phyloP scores from a whole-genome alignment of 2,329 filamentous ascomycete genomes.

The Scorias spongiosa region DNA sequence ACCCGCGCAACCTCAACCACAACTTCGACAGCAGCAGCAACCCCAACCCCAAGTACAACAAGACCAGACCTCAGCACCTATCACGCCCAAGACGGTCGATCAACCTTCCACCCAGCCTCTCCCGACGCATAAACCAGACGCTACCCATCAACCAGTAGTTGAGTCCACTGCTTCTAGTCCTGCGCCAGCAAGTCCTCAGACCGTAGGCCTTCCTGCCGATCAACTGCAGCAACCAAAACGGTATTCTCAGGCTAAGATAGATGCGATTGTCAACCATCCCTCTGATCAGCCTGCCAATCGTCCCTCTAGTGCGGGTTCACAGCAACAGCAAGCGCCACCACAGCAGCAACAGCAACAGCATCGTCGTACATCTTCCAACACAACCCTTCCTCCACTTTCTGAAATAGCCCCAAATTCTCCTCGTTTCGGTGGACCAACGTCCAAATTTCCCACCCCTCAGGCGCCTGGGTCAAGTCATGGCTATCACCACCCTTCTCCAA shows the following conservation, averaged over 20 bases:
- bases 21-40: too few species aligned
- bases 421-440: constrained; percentile 11
- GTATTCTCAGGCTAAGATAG: constrained; percentile 20
- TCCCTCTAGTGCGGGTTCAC: neutral
- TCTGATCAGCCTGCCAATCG: constrained; percentile 18
- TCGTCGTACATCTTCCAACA: constrained; percentile 16
- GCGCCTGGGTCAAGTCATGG: constrained; percentile 2
- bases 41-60: too few species aligned
- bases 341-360: constrained; percentile 5
- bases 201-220: neutral
- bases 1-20: too few species aligned
- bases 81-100: too few species aligned
- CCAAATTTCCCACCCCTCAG: constrained; percentile 9
- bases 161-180: neutral
- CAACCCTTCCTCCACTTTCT: constrained; percentile 19
- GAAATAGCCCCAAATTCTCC: constrained; percentile 22
- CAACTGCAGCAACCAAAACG: constrained; percentile 5
- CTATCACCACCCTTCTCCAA: constrained; percentile 18
- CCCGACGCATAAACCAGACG: neutral
- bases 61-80: too few species aligned
- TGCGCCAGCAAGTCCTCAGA: neutral
- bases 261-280: constrained; percentile 22
- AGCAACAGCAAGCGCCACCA: neutral
- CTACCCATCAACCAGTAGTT: neutral
- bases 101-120: too few species aligned